A percentile compares a stretch with the other conserved stretches of the same genome.
Conservation (phyloP, 495 filamentous ascomycete genomes). For the Neurospora sp. region DNA sequence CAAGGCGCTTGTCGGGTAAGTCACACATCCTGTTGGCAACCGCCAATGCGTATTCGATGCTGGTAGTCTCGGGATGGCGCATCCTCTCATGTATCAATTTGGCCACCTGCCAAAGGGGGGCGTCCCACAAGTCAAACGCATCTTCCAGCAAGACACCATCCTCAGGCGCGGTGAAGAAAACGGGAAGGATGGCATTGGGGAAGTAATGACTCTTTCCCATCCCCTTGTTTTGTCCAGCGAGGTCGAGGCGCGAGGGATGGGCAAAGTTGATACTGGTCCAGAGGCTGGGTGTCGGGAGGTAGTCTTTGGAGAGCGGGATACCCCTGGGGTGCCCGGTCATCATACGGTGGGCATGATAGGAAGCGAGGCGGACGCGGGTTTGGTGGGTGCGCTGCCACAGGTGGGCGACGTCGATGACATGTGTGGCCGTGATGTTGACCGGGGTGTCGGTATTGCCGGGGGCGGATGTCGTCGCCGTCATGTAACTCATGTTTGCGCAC, state of each 20-base stretch:
- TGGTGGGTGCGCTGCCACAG: background rate
- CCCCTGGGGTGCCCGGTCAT: background rate
- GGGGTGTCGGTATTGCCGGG: background rate
- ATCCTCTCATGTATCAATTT: background rate
- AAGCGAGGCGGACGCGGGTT: background rate
- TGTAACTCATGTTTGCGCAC: background rate
- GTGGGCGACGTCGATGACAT: background rate
- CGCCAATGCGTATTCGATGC: background rate
- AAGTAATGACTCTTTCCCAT: background rate
- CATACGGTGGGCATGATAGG: background rate
- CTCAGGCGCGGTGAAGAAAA: background rate
- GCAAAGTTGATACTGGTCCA: background rate
- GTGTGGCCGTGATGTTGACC: background rate
- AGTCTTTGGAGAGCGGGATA: background rate
- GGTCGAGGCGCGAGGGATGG: background rate
- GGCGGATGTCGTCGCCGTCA: background rate
- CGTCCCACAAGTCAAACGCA: background rate
- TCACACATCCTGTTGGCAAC: background rate
- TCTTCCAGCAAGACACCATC: background rate
- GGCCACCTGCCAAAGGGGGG: background rate
- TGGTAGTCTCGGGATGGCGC: background rate
- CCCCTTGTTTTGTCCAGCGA: background rate
- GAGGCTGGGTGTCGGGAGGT: background rate
- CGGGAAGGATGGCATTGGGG: background rate
- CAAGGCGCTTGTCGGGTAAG: background rate